Percentiles rank a stretch among this genome's conserved stretches.
phyloP scores from a whole-genome alignment of 2,329 filamentous ascomycete species.

The Claviceps sp. region DNA sequence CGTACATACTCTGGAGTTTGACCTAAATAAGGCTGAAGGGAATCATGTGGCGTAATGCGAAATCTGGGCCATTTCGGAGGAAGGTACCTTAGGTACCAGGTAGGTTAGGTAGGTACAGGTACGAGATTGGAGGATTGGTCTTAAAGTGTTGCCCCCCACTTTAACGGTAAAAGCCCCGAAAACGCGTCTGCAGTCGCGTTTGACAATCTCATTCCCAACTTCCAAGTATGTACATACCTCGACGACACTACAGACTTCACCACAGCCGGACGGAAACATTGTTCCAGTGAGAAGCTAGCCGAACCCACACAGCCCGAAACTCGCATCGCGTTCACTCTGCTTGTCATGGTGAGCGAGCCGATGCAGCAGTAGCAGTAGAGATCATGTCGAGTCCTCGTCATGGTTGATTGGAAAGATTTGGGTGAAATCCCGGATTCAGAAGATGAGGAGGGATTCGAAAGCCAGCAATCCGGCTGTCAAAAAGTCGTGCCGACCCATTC shows the following conservation, averaged over 20 bases:
- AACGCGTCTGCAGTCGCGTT: conserved; percentile 20
- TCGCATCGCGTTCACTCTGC: not conserved
- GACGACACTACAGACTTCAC: too few species aligned
- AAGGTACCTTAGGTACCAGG: too few species aligned
- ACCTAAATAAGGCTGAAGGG: too few species aligned
- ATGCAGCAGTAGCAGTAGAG: conserved; percentile 4
- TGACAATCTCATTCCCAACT: too few species aligned
- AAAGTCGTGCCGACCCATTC: not conserved
- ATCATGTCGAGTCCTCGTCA: conserved; percentile 19
- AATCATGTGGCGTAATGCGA: not conserved
- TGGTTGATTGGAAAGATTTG: conserved; percentile 36
- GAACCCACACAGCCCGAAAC: not conserved
- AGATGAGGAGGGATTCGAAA: conserved; percentile 31
- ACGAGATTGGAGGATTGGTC: too few species aligned
- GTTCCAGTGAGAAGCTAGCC: not conserved
- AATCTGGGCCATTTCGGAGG: not conserved
- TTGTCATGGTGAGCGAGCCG: not conserved
- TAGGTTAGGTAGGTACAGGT: too few species aligned
- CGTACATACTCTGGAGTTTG: too few species aligned
- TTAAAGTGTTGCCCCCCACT: conserved; percentile 2
- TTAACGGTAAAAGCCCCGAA: not conserved
- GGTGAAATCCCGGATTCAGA: conserved; percentile 39
- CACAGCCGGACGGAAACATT: not conserved
- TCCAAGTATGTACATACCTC: too few species aligned
- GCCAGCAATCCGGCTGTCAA: conserved; percentile 12